These are phyloP conservation scores for Alisma plantagoaquatica DNA, from an alignment of 106 monocot genomes.

Conservation along the genomic window DNA sequence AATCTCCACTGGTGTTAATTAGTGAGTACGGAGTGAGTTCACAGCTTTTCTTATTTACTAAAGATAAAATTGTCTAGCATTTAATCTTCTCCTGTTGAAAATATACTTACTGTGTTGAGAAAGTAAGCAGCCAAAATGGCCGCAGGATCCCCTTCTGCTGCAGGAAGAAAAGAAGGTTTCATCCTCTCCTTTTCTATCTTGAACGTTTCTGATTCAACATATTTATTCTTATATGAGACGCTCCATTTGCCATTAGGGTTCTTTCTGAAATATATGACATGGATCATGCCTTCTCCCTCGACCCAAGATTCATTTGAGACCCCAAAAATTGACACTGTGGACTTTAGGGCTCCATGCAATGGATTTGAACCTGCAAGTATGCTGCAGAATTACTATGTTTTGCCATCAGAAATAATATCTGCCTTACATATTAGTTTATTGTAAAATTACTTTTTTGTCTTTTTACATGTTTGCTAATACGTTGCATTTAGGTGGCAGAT, in stretches of 20 bases:
- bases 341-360: slow-evolving; percentile 30
- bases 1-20: slow-evolving; percentile 11
- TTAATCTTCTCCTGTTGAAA: too few relatives aligned
- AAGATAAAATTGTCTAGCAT: too few relatives aligned
- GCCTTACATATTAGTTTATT: too few relatives aligned
- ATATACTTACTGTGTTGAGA: slow-evolving; percentile 30
- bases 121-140: slow-evolving; percentile 34
- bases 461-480: too few relatives aligned
- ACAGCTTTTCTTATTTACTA: too few relatives aligned
- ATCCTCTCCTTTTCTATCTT: slow-evolving; percentile 20
- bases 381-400: too few relatives aligned
- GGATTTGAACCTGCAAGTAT: slow-evolving; percentile 41
- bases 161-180: slow-evolving; percentile 37
- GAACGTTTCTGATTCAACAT: slow-evolving; percentile 40
- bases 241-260: slow-evolving; percentile 12
- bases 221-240: slow-evolving; percentile 35
- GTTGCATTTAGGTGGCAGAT: too few relatives aligned
- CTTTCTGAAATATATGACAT: slow-evolving; percentile 34
- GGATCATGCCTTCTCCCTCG: slow-evolving; percentile 62
- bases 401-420: too few relatives aligned
- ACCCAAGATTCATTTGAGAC: slow-evolving; percentile 38
- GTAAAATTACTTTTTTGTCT: too few relatives aligned
- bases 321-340: slow-evolving; percentile 28
- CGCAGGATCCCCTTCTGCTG: slow-evolving; percentile 30
- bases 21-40: too few relatives aligned